Base-by-base conservation (phyloP, 352 stramenopile genomes). In the Globisporangium heterothallicum region DNA sequence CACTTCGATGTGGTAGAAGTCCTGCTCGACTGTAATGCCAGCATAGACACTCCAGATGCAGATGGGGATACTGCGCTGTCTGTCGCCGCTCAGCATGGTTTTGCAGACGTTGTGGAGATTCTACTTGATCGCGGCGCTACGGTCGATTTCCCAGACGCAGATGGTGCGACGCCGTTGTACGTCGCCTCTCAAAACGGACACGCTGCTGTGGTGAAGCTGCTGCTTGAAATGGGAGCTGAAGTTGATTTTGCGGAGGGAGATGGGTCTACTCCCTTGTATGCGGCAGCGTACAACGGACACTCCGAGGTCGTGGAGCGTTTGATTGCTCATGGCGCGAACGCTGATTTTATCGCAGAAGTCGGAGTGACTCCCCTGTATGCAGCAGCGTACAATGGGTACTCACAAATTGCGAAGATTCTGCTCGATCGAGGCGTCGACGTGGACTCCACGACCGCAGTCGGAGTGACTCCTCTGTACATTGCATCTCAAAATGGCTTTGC, bases 201-300 rank as follows among this genome's bases (percentile, higher is more conserved):
- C 22, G n/a, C 14, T 53, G 19, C 10, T 0, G 46, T 44, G 1
- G 46, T 35, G 13, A 27, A 10, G 12, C 43, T 44, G 22, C 22
- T 53, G 19, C 32, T 53, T 21, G 30, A 53, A 36, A 16, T 42
- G 12, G 46, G 22, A 18, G 46, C 46, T 29, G 46, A 53, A 22
- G 30, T 36, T 5, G 46, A 53, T 21, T 53, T 53, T 14, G 46
- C 46, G 18, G 46, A 53, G 18, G 46, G 32, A 43, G 46, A 53
- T 8, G 46, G 46, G 1, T 13, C 46, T 29, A 53, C 46, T n/a
- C 46, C 46, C 6, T 26, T 53, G 46, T 53, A 53, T 53, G 46
- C 46, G 13, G 46, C 46, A 19, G 46, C 46, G 32, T 53, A 53
- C 30, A 53, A 53, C 25, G 46, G 46, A 2, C 46, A 53, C 16